Evolutionary conservation across 2,329 filamentous ascomycete genomes (phyloP).

Genomic region (Whalleya microplaca): DNA sequence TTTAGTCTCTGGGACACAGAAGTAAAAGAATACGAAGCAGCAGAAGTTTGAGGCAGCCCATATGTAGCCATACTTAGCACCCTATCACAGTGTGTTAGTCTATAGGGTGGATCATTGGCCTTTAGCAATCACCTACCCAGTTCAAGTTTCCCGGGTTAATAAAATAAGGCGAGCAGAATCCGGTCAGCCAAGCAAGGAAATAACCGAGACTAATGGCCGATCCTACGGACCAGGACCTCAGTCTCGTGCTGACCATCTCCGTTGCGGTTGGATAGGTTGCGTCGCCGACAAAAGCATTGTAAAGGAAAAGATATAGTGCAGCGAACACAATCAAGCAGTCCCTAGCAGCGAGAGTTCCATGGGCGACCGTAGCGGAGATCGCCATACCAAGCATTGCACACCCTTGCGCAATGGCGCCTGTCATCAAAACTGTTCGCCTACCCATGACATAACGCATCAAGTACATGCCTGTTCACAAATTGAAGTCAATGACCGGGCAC

Average conservation of each 20-base stretch:
- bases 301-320: slow-evolving; percentile 40
- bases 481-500: background rate
- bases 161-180: slow-evolving; percentile 37
- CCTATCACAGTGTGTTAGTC: slow-evolving; percentile 31
- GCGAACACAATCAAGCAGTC: slow-evolving; percentile 42
- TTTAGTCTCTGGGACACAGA: slow-evolving; percentile 36
- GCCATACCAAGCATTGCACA: slow-evolving; percentile 50
- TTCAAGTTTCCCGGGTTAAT: slow-evolving; percentile 37
- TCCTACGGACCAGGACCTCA: slow-evolving; percentile 53
- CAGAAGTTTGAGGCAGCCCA: slow-evolving; percentile 41
- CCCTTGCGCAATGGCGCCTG: slow-evolving; percentile 48
- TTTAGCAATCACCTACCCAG: slow-evolving; percentile 28
- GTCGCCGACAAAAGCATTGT: slow-evolving; percentile 45
- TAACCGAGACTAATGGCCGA: slow-evolving; percentile 52
- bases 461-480: slow-evolving; percentile 38
- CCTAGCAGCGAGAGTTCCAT: slow-evolving; percentile 34
- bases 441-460: slow-evolving; percentile 52
- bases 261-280: slow-evolving; percentile 47
- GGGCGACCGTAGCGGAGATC: slow-evolving; percentile 31
- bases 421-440: slow-evolving; percentile 50
- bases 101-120: background rate
- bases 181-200: slow-evolving; percentile 45
- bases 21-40: slow-evolving; percentile 35
- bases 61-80: slow-evolving; percentile 48
- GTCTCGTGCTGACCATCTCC: slow-evolving; percentile 48